phyloP scores from a whole-genome alignment of 257 asterid species.

The Plantago elongata region DNA sequence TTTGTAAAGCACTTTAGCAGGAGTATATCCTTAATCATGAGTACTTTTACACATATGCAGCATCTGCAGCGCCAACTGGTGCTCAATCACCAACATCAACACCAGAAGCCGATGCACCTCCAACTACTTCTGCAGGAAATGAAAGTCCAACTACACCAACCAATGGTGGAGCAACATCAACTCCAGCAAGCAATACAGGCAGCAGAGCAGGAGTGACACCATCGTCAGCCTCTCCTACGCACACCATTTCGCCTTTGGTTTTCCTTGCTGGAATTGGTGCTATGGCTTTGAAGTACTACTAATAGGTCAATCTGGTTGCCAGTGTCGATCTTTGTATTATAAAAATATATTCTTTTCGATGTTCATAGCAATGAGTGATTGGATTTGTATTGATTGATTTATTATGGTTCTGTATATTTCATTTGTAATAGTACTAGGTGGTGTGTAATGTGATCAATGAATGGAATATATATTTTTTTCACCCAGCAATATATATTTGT shows the following conservation, averaged over 20 bases:
- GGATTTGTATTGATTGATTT: conserved; percentile 25
- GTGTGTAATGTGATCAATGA: too few relatives aligned
- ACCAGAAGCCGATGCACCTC: conserved; percentile 31
- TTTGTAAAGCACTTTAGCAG: too few relatives aligned
- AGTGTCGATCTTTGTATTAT: background rate
- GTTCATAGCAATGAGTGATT: conserved; percentile 28
- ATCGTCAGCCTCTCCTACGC: conserved; percentile 31
- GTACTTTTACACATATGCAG: conserved; percentile 12
- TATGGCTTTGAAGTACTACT: conserved; percentile 31
- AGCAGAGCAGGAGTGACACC: conserved; percentile 48
- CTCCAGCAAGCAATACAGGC: conserved; percentile 23
- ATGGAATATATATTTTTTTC: too few relatives aligned
- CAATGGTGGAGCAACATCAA: conserved; percentile 28
- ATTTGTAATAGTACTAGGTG: too few relatives aligned
- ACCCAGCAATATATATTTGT: too few relatives aligned
- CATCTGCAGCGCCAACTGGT: conserved; percentile 26
- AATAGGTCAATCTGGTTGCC: conserved; percentile 1
- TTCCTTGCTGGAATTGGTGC: conserved; percentile 32
- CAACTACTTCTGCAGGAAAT: conserved; percentile 1
- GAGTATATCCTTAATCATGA: background rate
- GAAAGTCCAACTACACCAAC: conserved; percentile 23
- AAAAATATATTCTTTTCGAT: conserved; percentile 7
- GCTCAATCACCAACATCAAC: conserved; percentile 28
- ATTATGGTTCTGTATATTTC: too few relatives aligned
- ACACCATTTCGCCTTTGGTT: conserved; percentile 28